These are phyloP conservation scores for Acanthamoeba castellanii DNA, from an alignment of 208 protist genomes.

Conservation along the genomic window DNA sequence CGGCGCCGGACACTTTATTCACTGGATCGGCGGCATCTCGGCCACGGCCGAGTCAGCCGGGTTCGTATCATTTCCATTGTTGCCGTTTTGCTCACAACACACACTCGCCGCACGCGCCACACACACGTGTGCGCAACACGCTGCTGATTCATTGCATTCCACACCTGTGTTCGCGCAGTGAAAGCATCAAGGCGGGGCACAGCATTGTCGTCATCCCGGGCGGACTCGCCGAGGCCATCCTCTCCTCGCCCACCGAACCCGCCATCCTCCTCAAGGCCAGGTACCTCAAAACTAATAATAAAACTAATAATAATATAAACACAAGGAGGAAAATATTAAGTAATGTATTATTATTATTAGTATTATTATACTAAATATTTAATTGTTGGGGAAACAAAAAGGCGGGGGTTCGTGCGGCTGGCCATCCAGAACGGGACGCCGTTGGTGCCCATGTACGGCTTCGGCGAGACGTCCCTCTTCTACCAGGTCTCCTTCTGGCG, in stretches of 20 bases:
- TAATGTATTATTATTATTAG: neutral
- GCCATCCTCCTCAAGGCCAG: constrained; percentile 9
- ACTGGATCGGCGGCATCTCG: constrained; percentile 16
- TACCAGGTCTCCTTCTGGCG: neutral
- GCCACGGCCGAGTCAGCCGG: neutral
- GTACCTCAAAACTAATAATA: neutral
- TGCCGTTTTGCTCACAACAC: neutral
- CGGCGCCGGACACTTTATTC: neutral
- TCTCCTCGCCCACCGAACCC: constrained; percentile 15
- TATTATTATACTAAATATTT: no score
- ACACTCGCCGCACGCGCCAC: no score
- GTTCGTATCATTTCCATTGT: neutral
- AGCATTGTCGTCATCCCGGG: neutral
- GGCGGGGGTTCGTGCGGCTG: neutral
- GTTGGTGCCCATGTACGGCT: constrained; percentile 16
- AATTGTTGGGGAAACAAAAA: neutral
- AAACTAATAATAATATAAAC: no score
- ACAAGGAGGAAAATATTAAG: no score
- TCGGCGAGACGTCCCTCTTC: constrained; percentile 44
- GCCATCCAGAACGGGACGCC: constrained; percentile 22
- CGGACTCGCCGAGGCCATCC: neutral
- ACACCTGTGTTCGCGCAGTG: neutral
- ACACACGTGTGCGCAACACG: no score
- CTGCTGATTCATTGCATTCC: no score
- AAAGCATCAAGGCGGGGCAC: neutral